These are phyloP conservation scores for Ophiocordyceps robertsii DNA, from an alignment of 2,329 filamentous ascomycete species.

Conservation along the genomic window DNA sequence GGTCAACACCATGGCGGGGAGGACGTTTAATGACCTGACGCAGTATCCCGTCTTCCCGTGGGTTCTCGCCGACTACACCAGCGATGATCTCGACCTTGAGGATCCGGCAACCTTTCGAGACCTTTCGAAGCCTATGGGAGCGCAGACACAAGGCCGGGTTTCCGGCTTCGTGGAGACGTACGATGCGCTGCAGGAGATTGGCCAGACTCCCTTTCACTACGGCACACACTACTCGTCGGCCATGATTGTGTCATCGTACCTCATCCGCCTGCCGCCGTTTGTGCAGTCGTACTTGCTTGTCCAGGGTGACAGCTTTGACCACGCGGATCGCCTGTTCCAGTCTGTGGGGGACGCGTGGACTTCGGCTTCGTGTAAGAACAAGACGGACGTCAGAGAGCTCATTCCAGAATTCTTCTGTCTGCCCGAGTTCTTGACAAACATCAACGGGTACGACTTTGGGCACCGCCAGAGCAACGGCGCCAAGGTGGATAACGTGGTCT, in stretches of 20 bases:
- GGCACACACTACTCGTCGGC: slow-evolving; percentile 98
- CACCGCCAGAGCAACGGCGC: slow-evolving; percentile 66
- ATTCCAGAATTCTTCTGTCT: slow-evolving; percentile 97
- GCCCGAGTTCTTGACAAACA: slow-evolving; percentile 86
- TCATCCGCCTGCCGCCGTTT: slow-evolving; percentile 90
- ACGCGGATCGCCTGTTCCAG: slow-evolving; percentile 89
- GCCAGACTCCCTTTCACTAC: slow-evolving; percentile 88
- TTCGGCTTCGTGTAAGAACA: slow-evolving; percentile 78
- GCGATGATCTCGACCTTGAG: slow-evolving; percentile 76
- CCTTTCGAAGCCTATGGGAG: slow-evolving; percentile 91
- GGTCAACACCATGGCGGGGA: slow-evolving; percentile 90
- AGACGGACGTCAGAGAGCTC: slow-evolving; percentile 86
- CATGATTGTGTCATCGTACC: slow-evolving; percentile 95
- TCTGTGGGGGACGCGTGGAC: slow-evolving; percentile 85
- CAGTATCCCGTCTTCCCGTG: slow-evolving; percentile 98
- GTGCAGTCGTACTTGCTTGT: slow-evolving; percentile 89
- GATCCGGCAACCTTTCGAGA: slow-evolving; percentile 81
- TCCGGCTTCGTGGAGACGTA: slow-evolving; percentile 74
- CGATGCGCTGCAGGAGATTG: slow-evolving; percentile 79
- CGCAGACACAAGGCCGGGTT: slow-evolving; percentile 65
- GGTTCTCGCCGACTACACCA: slow-evolving; percentile 92
- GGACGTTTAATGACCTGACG: slow-evolving; percentile 95
- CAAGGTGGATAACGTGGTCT: slow-evolving; percentile 68
- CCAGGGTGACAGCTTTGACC: slow-evolving; percentile 92
- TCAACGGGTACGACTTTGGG: slow-evolving; percentile 91